Percentiles rank a stretch among this genome's conserved stretches.
Conservation (phyloP, 139 green algal species). For the Spirogloea muscicola region DNA sequence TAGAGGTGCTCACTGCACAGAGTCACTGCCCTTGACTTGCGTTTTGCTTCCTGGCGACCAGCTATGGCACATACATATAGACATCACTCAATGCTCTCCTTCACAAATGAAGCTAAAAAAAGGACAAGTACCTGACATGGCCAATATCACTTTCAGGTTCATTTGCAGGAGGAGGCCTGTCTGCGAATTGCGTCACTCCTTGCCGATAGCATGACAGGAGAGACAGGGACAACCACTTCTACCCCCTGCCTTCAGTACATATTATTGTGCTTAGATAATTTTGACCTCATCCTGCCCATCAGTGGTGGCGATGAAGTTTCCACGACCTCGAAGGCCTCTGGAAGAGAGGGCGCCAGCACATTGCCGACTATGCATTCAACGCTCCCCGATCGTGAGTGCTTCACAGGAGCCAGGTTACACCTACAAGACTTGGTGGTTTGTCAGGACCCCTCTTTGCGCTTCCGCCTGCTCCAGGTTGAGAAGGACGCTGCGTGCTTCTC, state of each 20-base stretch:
- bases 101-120: too few species aligned
- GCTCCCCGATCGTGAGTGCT: too few species aligned
- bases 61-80: too few species aligned
- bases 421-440: slow-evolving; percentile 3
- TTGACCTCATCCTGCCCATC: slow-evolving; percentile 26
- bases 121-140: too few species aligned
- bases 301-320: too few species aligned
- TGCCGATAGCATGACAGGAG: slow-evolving; percentile 19
- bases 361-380: too few species aligned
- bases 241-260: not conserved
- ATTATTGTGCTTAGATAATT: slow-evolving; percentile 12
- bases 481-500: slow-evolving; percentile 38
- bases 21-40: too few species aligned
- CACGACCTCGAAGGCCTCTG: too few species aligned
- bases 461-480: slow-evolving; percentile 28
- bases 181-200: slow-evolving; percentile 44
- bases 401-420: slow-evolving; percentile 38
- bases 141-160: slow-evolving; percentile 29
- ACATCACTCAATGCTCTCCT: too few species aligned
- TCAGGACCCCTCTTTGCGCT: slow-evolving; percentile 35
- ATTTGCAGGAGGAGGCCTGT: slow-evolving; percentile 39
- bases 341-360: too few species aligned
- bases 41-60: too few species aligned
- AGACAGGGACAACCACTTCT: not conserved
- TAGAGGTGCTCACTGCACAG: too few species aligned